Conservation (phyloP, 306 rosid genomes). For the Sicyos baderoa region DNA sequence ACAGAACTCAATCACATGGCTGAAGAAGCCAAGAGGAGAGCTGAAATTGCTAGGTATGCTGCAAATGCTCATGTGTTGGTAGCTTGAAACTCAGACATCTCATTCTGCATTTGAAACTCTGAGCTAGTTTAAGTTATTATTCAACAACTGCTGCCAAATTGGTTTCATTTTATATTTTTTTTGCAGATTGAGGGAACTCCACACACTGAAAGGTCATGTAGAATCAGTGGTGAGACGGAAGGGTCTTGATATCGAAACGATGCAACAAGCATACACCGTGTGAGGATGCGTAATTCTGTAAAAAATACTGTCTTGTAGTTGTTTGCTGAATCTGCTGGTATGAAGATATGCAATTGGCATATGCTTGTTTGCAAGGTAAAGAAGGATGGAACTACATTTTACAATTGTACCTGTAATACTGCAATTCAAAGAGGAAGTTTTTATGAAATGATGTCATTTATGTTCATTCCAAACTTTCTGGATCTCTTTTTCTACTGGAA, state of each 20-base stretch:
- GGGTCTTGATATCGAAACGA: slow-evolving; percentile 91
- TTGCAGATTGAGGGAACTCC: slow-evolving; percentile 82
- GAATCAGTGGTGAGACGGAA: slow-evolving; percentile 97
- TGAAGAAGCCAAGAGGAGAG: slow-evolving; percentile 97
- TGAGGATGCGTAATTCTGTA: slow-evolving; percentile 27
- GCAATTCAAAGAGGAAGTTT: neutral
- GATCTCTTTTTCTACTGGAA: neutral
- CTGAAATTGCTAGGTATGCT: slow-evolving; percentile 81
- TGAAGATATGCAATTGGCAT: slow-evolving; percentile 2
- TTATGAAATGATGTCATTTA: slow-evolving; percentile 7
- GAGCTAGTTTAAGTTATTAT: slow-evolving; percentile 6
- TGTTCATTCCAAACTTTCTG: neutral
- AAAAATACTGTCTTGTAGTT: slow-evolving; percentile 9
- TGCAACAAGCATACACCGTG: slow-evolving; percentile 94
- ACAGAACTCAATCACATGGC: slow-evolving; percentile 90
- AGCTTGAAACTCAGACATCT: neutral
- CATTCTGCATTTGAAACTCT: neutral
- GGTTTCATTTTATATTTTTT: neutral
- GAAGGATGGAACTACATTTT: slow-evolving; percentile 5
- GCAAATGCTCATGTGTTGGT: neutral
- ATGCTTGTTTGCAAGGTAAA: neutral
- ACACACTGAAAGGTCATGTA: slow-evolving; percentile 89
- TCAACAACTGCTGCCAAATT: neutral
- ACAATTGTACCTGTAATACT: neutral
- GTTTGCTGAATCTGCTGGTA: slow-evolving; percentile 5